Evolutionary conservation across 2,329 filamentous ascomycete species (phyloP).

Genomic region (Trichoderma lentiforme): DNA sequence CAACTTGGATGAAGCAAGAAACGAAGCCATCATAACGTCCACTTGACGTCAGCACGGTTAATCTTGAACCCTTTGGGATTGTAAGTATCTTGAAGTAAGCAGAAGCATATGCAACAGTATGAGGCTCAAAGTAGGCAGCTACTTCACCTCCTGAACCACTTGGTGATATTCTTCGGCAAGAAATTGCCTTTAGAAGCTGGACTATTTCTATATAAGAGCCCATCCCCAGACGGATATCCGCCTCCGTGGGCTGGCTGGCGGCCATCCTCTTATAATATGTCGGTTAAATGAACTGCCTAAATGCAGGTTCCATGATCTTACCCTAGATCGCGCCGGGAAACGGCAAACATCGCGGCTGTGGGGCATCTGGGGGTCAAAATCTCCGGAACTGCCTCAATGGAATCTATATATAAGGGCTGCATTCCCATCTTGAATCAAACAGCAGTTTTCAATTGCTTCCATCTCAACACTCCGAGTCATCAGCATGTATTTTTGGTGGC

Average conservation of each 20-base stretch:
- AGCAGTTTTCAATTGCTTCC: neutral
- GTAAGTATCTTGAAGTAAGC: neutral
- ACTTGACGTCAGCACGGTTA: constrained; percentile 11
- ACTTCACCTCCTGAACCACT: neutral
- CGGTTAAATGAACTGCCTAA: constrained; percentile 12
- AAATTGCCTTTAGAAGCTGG: neutral
- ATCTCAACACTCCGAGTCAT: neutral
- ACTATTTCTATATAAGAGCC: neutral
- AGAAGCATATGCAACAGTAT: neutral
- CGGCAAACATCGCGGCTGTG: neutral
- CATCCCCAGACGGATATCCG: constrained; percentile 1
- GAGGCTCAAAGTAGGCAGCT: neutral
- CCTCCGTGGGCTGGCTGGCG: neutral
- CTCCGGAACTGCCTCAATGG: neutral
- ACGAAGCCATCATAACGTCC: neutral
- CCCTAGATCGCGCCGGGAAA: neutral
- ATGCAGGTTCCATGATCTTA: neutral
- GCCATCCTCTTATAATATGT: neutral
- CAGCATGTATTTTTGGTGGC: neutral
- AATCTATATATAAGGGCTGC: neutral
- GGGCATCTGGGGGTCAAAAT: neutral
- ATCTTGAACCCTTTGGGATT: neutral
- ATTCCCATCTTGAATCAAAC: neutral
- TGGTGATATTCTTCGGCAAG: neutral
- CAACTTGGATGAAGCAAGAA: neutral